A percentile compares a stretch with the other conserved stretches of the same genome.
These are phyloP conservation scores for Chlorella sp. DNA, from an alignment of 139 green algal species.

Conservation along the genomic window DNA sequence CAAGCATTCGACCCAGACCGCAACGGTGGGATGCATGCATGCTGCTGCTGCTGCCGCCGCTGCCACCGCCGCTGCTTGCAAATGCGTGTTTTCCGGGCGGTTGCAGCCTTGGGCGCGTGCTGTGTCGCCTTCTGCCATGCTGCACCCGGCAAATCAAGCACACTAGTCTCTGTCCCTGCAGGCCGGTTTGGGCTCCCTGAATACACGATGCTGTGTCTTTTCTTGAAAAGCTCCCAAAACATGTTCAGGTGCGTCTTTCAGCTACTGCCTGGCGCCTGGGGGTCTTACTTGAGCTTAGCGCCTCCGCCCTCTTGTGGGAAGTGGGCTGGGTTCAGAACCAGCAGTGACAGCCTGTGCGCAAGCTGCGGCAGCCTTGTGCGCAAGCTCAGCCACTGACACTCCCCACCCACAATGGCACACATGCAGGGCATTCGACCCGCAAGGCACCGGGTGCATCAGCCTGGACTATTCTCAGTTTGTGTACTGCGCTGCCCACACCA, in stretches of 20 bases:
- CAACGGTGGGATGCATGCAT: constrained; percentile 5
- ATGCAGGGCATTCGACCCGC: constrained; percentile 14
- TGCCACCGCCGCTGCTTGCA: neutral
- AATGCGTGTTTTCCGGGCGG: no score
- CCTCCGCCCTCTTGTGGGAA: no score
- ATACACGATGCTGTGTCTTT: constrained; percentile 27
- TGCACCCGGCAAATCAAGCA: no score
- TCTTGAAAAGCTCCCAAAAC: neutral
- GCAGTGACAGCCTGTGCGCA: no score
- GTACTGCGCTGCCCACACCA: no score
- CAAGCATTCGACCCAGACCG: constrained; percentile 16
- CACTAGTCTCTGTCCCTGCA: neutral
- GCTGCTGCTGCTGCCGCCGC: neutral
- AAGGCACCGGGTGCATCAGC: neutral
- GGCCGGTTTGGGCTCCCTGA: constrained; percentile 24
- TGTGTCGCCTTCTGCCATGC: neutral
- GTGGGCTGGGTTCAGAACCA: no score
- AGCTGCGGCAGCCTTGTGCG: no score
- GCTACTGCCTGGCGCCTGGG: no score
- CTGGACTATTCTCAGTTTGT: constrained; percentile 4
- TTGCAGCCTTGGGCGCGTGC: neutral
- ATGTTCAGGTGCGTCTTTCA: neutral
- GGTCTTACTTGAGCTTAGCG: no score
- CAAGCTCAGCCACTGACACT: no score
- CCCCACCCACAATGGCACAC: no score